Evolutionary conservation across 345 rosid species (phyloP).

Genomic region (Populus alba): DNA sequence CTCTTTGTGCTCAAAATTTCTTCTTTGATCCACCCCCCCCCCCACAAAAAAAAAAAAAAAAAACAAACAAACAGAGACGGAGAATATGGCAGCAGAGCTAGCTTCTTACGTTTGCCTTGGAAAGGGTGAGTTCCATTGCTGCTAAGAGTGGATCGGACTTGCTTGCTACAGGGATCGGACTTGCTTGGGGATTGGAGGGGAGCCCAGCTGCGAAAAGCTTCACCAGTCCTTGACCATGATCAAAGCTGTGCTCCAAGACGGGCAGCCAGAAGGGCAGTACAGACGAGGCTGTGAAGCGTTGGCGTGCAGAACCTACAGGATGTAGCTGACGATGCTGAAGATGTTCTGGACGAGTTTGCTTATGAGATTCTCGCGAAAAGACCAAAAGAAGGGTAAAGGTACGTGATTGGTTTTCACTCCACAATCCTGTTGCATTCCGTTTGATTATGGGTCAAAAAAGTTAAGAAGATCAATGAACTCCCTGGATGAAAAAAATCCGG

Average conservation of each 20-base stretch:
- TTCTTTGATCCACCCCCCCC: too few relatives aligned
- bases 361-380: constrained; percentile 1
- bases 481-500: background rate
- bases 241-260: background rate
- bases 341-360: background rate
- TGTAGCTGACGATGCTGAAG: constrained; percentile 11
- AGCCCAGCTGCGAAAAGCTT: background rate
- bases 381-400: background rate
- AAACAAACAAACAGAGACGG: too few relatives aligned
- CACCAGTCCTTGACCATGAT: too few relatives aligned
- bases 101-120: background rate
- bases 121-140: background rate
- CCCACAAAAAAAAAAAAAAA: too few relatives aligned
- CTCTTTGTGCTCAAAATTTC: too few relatives aligned
- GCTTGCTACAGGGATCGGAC: background rate
- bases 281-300: background rate
- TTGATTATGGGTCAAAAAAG: background rate
- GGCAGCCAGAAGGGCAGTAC: background rate
- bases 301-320: background rate
- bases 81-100: background rate
- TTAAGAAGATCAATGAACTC: background rate
- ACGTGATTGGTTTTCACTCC: background rate
- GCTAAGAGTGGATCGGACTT: too few relatives aligned
- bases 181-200: background rate
- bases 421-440: background rate